phyloP scores from a whole-genome alignment of 108 stramenopile genomes.

The Nitzschia palea region DNA sequence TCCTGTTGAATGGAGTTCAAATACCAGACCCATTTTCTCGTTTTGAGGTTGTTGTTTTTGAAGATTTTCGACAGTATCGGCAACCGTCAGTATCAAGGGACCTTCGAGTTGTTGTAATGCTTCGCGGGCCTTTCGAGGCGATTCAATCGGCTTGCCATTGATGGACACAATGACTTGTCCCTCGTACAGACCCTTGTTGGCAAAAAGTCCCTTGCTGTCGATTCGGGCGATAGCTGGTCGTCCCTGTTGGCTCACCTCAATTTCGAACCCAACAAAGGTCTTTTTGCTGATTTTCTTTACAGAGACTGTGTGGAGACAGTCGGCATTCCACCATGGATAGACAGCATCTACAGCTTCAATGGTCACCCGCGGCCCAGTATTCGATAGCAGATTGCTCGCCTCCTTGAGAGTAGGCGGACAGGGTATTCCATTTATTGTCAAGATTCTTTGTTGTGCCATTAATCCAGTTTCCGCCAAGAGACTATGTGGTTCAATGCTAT shows the following conservation, averaged over 20 bases:
- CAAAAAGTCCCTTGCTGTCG: constrained; percentile 9
- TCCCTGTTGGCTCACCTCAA: background rate
- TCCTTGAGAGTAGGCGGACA: background rate
- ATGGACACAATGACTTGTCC: background rate
- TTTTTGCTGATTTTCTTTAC: background rate
- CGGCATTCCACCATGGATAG: background rate
- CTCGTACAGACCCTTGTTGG: background rate
- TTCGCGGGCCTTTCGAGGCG: background rate
- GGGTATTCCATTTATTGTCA: constrained; percentile 1
- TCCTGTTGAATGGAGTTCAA: background rate
- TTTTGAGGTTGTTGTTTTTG: background rate
- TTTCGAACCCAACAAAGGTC: background rate
- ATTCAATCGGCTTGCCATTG: background rate
- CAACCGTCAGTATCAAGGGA: background rate
- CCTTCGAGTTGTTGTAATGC: background rate
- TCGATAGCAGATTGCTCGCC: background rate
- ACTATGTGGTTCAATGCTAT: background rate
- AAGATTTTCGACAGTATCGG: background rate
- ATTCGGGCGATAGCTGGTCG: background rate
- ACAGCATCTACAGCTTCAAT: background rate
- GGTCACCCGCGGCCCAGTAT: background rate
- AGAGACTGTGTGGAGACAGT: background rate
- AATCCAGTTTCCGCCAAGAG: background rate
- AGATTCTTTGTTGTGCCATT: background rate
- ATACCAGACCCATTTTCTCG: background rate